Evolutionary conservation across 345 rosid species (phyloP).

Genomic region (Carallia pectinifolia): DNA sequence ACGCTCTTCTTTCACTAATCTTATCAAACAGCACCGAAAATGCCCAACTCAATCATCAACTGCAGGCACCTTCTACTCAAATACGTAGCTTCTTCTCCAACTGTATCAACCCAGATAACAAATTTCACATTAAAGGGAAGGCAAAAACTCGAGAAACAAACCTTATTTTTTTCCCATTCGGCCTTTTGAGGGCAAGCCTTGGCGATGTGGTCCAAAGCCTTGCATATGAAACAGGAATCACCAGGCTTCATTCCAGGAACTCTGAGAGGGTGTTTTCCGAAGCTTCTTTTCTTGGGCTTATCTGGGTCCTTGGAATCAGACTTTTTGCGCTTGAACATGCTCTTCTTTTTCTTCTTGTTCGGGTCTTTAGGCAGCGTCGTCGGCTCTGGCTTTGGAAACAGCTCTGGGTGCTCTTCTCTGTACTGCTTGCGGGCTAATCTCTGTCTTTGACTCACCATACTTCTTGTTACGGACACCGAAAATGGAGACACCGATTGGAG

Average conservation of each 20-base stretch:
- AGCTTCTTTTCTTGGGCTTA: constrained; percentile 34
- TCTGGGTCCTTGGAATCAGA: constrained; percentile 33
- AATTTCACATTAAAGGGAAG: not conserved
- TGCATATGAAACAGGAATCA: constrained; percentile 82
- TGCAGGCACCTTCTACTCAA: not conserved
- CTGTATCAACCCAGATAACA: too few relatives aligned
- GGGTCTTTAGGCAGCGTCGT: constrained; percentile 70
- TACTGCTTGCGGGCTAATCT: constrained; percentile 66
- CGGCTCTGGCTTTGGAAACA: constrained; percentile 66
- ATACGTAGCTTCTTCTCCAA: too few relatives aligned
- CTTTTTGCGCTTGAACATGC: constrained; percentile 60
- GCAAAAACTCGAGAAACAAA: constrained; percentile 19
- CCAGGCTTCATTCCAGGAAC: constrained; percentile 96
- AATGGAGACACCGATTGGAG: too few relatives aligned
- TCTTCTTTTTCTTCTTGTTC: constrained; percentile 55
- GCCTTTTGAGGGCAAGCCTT: constrained; percentile 75
- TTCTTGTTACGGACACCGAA: too few relatives aligned
- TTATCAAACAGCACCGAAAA: too few relatives aligned
- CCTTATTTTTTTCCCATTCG: constrained; percentile 92
- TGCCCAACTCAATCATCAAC: too few relatives aligned
- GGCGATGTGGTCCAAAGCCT: constrained; percentile 75
- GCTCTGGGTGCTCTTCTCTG: constrained; percentile 61
- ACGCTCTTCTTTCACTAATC: too few relatives aligned
- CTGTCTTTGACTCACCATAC: constrained; percentile 79
- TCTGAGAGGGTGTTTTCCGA: constrained; percentile 71